Percentiles rank a stretch among this genome's conserved stretches.
Conservation (phyloP, 495 filamentous ascomycete genomes). For the Aspergillus olivimuriae region DNA sequence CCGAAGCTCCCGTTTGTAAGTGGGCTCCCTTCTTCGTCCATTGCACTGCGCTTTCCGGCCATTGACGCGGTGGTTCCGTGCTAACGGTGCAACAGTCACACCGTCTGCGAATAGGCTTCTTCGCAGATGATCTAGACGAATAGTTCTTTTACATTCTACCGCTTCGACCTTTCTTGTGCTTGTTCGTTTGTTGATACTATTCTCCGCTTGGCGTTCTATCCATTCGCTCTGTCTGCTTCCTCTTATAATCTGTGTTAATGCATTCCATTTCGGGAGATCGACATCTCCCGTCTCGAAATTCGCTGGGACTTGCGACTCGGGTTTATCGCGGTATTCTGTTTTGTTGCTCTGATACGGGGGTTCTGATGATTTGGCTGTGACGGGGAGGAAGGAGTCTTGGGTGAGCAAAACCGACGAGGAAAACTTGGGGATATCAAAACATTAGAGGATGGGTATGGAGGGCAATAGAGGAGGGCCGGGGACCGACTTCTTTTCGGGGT, state of each 20-base stretch:
- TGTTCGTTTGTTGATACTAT: constrained; percentile 13
- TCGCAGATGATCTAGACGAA: constrained; percentile 40
- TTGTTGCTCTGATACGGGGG: too few relatives aligned
- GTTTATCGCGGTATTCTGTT: too few relatives aligned
- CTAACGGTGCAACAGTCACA: constrained; percentile 36
- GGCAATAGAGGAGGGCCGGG: constrained; percentile 1
- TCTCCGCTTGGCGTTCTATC: constrained; percentile 19
- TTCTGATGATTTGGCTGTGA: too few relatives aligned
- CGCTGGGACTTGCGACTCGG: too few relatives aligned
- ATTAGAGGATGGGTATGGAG: constrained; percentile 2
- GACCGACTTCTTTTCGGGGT: not conserved
- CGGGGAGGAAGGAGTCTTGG: too few relatives aligned
- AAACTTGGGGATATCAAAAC: not conserved
- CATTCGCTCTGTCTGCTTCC: constrained; percentile 4
- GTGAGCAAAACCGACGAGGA: too few relatives aligned
- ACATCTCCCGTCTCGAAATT: not conserved
- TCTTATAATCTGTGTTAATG: constrained; percentile 4
- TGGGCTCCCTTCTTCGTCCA: too few relatives aligned
- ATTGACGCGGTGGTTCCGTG: too few relatives aligned
- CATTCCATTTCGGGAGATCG: constrained; percentile 1
- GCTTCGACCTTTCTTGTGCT: constrained; percentile 6
- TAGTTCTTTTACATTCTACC: constrained; percentile 21
- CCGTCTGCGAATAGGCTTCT: constrained; percentile 45
- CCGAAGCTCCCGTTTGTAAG: constrained; percentile 89
- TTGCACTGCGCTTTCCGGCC: too few relatives aligned